Evolutionary conservation across 257 asterid genomes (phyloP).

Genomic region (Perilla frutescens): DNA sequence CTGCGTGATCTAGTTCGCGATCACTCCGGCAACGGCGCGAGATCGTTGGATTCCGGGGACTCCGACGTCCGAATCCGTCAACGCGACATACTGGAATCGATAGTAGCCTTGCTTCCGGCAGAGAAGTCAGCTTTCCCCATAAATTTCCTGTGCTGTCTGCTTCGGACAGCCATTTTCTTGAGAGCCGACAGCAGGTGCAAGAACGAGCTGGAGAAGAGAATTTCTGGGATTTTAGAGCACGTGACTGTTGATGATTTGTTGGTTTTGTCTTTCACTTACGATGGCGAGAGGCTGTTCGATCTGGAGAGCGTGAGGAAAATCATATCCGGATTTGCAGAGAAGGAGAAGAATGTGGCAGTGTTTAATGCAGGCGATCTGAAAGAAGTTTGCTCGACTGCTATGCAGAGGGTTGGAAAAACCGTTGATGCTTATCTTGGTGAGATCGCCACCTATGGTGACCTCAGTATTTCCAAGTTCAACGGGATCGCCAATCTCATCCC

Average conservation of each 20-base stretch:
- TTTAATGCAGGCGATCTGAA: slow-evolving; percentile 71
- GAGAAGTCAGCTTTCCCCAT: slow-evolving; percentile 82
- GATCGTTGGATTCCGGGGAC: slow-evolving; percentile 38
- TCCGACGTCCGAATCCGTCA: slow-evolving; percentile 59
- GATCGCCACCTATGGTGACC: slow-evolving; percentile 69
- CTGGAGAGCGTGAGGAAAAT: slow-evolving; percentile 89
- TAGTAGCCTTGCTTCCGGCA: slow-evolving; percentile 64
- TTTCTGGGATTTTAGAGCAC: slow-evolving; percentile 67
- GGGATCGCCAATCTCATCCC: slow-evolving; percentile 89
- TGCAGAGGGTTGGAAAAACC: slow-evolving; percentile 78
- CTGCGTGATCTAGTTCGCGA: slow-evolving; percentile 83
- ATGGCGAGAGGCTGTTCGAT: slow-evolving; percentile 83
- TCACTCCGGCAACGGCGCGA: slow-evolving; percentile 65
- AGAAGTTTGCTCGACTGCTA: slow-evolving; percentile 67
- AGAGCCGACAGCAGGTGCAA: slow-evolving; percentile 61
- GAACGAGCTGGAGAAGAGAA: slow-evolving; percentile 76
- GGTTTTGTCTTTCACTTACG: slow-evolving; percentile 72
- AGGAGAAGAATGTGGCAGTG: slow-evolving; percentile 77
- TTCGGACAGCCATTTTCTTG: slow-evolving; percentile 79
- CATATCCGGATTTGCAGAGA: slow-evolving; percentile 77
- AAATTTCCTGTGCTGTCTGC: slow-evolving; percentile 85
- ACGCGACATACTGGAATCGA: slow-evolving; percentile 69
- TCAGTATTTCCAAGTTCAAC: slow-evolving; percentile 78
- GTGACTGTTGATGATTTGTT: slow-evolving; percentile 81
- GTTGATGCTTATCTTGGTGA: slow-evolving; percentile 86